Evolutionary conservation across 1,284 basidiomycete species (phyloP), one percentile per base, ranked within the genome.

Genomic region (Mycena citricolor): DNA sequence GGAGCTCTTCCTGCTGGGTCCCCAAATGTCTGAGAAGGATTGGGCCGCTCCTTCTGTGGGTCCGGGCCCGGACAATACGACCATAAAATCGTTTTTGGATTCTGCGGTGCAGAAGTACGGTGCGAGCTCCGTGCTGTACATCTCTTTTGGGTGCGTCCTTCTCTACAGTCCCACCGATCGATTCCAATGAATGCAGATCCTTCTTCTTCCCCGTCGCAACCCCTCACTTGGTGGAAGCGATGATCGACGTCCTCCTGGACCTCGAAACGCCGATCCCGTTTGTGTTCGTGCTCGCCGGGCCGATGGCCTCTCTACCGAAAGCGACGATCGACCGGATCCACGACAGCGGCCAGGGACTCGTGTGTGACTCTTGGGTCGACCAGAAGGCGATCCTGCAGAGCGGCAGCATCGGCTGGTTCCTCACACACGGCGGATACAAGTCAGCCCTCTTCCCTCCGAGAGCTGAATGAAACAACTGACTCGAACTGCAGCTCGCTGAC

Each of bases 341-440:
- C 29, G 24, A 24, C 14, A 41, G 42, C 32, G 47, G 47, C 2
- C 39, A 37, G 10, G 47, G 42, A 4, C 36, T 49, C 11, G 25
- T 47, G 17, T 47, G 45, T 14, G 19, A 41, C 23, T 42, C 38
- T 14, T 47, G 45, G 45, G 45, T 47, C 13, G 47, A 49, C 20
- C 47, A 49, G 30, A 32, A 34, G 23, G 47, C 47, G 22, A 40
- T 49, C 38, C 26, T 47, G 29, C 45, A 42, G 29, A 39, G 42
- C n/a, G 34, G 20, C 13, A 35, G 24, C 4, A 12, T 45, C 3
- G 42, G 42, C 5, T 45, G 47, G 38, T 45, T 44, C 33, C 39
- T 44, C n/a, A 40, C 47, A 4, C 47, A 49, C 21, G 47, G 47
- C 6, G 47, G 47, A 12, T 44, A 32, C 37, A 44, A 41, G 42